These are phyloP conservation scores for Pythium brachiatum DNA, from an alignment of 352 stramenopile genomes.

Conservation along the genomic window DNA sequence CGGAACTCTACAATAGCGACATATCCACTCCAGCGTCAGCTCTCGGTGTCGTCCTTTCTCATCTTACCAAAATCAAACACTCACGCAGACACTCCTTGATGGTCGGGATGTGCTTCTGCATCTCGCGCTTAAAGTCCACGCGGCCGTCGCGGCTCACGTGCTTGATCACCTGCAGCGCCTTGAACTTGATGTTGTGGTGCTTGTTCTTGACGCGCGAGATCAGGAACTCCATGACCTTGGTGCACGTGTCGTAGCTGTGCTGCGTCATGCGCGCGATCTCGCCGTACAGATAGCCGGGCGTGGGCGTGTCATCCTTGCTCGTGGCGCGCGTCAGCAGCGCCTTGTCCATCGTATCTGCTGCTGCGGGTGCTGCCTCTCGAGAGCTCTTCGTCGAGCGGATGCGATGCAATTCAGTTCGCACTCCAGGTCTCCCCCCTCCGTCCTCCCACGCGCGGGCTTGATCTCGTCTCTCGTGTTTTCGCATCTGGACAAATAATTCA, in stretches of 20 bases:
- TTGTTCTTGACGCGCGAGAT: conserved; percentile 92
- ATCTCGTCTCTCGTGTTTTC: conserved; percentile 4
- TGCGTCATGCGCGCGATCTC: conserved; percentile 95
- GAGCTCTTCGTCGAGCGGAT: not conserved
- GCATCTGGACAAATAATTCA: not conserved
- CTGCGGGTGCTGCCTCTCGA: not conserved
- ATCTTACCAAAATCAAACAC: too few relatives aligned
- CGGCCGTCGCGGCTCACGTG: conserved; percentile 88
- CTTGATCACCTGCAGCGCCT: conserved; percentile 93
- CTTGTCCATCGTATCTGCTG: conserved; percentile 86
- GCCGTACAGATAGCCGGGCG: conserved; percentile 95
- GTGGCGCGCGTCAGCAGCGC: conserved; percentile 91
- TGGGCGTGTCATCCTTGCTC: conserved; percentile 92
- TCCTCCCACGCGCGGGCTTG: not conserved
- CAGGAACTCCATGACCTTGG: conserved; percentile 90
- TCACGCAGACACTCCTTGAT: conserved; percentile 93
- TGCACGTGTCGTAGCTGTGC: conserved; percentile 88
- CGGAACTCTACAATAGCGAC: conserved; percentile 68
- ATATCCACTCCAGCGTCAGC: not conserved
- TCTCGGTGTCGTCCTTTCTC: not conserved
- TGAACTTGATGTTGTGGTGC: conserved; percentile 95
- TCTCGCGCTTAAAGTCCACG: conserved; percentile 90
- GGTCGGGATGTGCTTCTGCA: conserved; percentile 87
- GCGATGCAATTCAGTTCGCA: not conserved
- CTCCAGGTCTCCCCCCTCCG: not conserved